Evolutionary conservation across 2,329 filamentous ascomycete genomes (phyloP).

Genomic region (Neocucurbitaria cava): DNA sequence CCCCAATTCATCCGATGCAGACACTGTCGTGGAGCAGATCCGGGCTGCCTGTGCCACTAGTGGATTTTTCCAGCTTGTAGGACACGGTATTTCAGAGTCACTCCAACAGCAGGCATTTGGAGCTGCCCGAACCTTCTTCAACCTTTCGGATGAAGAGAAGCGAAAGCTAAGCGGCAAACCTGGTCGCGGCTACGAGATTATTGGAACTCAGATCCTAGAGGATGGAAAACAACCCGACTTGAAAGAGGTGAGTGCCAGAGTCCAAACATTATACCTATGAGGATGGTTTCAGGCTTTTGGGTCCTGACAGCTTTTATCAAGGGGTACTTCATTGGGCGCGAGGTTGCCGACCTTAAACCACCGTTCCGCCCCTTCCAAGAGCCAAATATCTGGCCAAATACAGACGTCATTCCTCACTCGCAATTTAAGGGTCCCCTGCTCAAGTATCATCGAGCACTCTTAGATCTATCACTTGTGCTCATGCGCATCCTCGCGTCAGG

Average conservation of each 20-base stretch:
- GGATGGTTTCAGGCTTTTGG: background rate
- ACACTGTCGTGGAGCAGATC: background rate
- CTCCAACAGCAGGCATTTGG: background rate
- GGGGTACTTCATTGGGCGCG: background rate
- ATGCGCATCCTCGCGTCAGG: background rate
- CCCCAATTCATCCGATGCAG: background rate
- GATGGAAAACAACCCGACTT: background rate
- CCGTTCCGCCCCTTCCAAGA: background rate
- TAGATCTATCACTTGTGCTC: background rate
- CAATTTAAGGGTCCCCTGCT: background rate
- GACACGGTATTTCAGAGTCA: background rate
- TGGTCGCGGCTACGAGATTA: background rate
- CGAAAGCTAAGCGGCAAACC: background rate
- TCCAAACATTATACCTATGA: background rate
- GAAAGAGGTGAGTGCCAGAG: background rate
- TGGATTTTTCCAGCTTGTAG: background rate
- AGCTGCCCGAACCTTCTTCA: background rate
- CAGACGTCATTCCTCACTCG: background rate
- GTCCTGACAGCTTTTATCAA: background rate
- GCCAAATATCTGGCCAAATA: background rate
- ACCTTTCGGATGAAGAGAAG: background rate
- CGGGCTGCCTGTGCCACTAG: background rate
- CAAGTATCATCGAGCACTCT: background rate
- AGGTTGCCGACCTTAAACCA: background rate
- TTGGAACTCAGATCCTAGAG: background rate